Evolutionary conservation across 1,284 basidiomycete genomes (phyloP), one percentile per base, ranked within the genome.

Genomic region (Austroboletus novae-zelandiae): DNA sequence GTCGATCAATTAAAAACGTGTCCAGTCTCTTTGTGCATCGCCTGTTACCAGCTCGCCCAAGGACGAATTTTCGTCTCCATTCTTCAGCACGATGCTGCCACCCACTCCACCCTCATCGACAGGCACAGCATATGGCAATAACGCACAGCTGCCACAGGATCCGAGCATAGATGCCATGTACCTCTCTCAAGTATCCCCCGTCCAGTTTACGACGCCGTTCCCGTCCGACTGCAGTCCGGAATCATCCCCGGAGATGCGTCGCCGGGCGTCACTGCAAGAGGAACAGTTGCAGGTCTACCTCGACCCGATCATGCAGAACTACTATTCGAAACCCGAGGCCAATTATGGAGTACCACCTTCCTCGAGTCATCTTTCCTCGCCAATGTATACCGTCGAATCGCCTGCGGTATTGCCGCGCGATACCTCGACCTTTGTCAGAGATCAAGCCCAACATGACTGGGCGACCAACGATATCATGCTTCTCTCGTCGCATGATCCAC

Each of bases 11-110:
- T 25, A 23, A 14, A 37, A 23, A 9, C 14, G 25, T 36, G n/a
- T 54, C 50, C 46, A 79, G 78, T 76, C 77, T 8, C 71, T 80
- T 46, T 77, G 76, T 51, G 70, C 72, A 2, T 56, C 61, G 15
- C 43, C 53, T 1, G 30, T 48, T 8, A 20, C 46, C 32, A 47
- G 11, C 39, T 47, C 45, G 7, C 47, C 52, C 15, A 43, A 47
- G 23, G 60, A 55, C 9, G 48, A 54, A 6, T 14, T 25, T 4
- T 18, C 43, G 3, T 54, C 54, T 25, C 48, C 47, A 9, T 31
- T 51, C 30, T 35, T 50, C 34, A 29, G 14, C 18, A 20, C 54
- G 10, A 45, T 46, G 17, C 5, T 49, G 8, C 39, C 49, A 11
- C 30, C 47, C 36, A 29, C 29, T 1, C 40, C 34, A 13, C 32